These are phyloP conservation scores for Komagataea norvegica DNA, from an alignment of 1,139 yeast species.

Conservation along the genomic window DNA sequence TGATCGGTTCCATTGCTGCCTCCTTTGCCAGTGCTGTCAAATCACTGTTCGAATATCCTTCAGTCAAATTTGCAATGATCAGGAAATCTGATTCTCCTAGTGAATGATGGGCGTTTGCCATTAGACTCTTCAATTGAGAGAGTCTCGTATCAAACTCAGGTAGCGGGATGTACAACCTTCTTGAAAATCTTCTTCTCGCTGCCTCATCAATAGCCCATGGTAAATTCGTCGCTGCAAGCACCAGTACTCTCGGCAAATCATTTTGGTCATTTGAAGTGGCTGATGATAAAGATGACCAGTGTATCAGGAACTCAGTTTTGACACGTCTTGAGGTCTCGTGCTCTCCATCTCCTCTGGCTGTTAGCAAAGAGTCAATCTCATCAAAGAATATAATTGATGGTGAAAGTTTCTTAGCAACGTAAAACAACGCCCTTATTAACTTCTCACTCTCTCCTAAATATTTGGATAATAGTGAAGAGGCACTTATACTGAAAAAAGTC, in stretches of 20 bases:
- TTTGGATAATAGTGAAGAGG: constrained; percentile 57
- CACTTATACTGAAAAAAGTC: constrained; percentile 58
- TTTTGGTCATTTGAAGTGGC: constrained; percentile 40
- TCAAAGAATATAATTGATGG: constrained; percentile 47
- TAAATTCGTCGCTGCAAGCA: constrained; percentile 58
- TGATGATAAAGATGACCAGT: constrained; percentile 59
- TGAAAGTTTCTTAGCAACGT: constrained; percentile 47
- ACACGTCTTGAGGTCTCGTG: constrained; percentile 47
- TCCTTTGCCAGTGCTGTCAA: constrained; percentile 63
- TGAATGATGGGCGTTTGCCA: constrained; percentile 32
- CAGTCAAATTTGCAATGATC: constrained; percentile 44
- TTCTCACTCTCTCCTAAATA: constrained; percentile 63
- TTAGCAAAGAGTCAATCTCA: constrained; percentile 58
- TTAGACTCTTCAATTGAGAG: constrained; percentile 45
- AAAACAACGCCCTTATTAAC: constrained; percentile 53
- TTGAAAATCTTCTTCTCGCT: constrained; percentile 57
- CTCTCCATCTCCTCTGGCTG: constrained; percentile 49
- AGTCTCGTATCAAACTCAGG: constrained; percentile 57
- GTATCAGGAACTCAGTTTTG: constrained; percentile 58
- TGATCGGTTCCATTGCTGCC: constrained; percentile 68
- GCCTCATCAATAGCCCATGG: constrained; percentile 73
- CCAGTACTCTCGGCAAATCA: constrained; percentile 45
- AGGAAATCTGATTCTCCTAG: constrained; percentile 45
- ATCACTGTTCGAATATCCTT: constrained; percentile 62
- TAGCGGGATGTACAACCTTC: constrained; percentile 59